Base-by-base conservation (phyloP, 768 basidiomycete genomes). In the Lactarius akahatsu region DNA sequence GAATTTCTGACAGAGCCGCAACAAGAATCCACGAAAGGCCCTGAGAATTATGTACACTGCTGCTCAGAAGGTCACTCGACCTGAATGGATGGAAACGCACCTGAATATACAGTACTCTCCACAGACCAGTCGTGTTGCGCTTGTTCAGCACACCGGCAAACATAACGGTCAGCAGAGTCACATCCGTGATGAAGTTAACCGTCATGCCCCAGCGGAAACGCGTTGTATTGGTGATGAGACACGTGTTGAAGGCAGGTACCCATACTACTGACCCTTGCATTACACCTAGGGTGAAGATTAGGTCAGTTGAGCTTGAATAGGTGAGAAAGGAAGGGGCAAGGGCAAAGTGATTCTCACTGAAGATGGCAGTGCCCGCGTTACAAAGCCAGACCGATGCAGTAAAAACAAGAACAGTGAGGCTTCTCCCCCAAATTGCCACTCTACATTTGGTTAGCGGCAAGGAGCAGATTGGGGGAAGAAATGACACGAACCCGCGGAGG, bases 371-470 rank as follows among this genome's bases (percentile, higher is more conserved):
- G 10, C 62, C 62, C 1, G 45, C 1, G 55, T 63, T 63, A 18
- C n/a, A 23, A 7, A 63, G 38, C 62, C 62, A 63, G 41, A 63
- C 18, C 11, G 2, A 5, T 5, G 54, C 62, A 7, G 62, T 41
- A 30, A 57, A 63, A 9, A 40, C 3, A 6, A 63, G 54, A 18
- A 63, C 55, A 18, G 13, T n/a, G 15, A 30, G 3, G 26, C 41
- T 55, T 16, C 62, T 54, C 26, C 54, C 62, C 62, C 62, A 63
- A 18, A 63, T 63, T 28, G 62, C 62, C 30, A 63, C 55, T 32
- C 62, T 63, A 57, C 18, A 13, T 23, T 13, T 28, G 5, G 26
- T 52, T 28, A 28, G 54, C 15, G 13, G 28, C 11, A 16, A 54
- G n/a, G 15, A 8, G 13, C 20, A 20, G 61, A 26, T 26, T 4